Base-by-base conservation (phyloP, 2,329 filamentous ascomycete genomes). In the Clarireedia monteithiana region DNA sequence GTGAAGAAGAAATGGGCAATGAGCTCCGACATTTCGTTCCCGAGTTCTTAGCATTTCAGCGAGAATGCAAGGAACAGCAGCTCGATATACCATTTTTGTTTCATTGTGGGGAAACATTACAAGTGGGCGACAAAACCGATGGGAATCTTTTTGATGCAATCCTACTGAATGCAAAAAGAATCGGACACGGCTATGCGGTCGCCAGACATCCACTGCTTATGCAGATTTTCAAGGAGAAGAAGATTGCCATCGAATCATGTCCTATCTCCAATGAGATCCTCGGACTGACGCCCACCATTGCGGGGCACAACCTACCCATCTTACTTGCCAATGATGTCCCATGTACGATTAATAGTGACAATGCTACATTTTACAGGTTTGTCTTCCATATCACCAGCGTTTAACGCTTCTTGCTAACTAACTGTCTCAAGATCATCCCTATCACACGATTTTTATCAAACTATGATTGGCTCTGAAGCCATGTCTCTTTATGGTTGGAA, bases 221-320 rank as follows among this genome's bases (percentile, higher is more conserved):
- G 70, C 73, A 83, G 60, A 72, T 78, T 50, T 87, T 89, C 78
- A 83, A 80, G 68, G 70, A 75, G 57, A 73, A 74, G n/a, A 74
- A 76, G 9, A 79, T 90, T 36, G 88, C 85, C 62, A 75, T 91
- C n/a, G 87, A 91, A 71, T 73, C 88, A 1, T 90, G 87, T 62
- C 87, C 86, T 0, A 89, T 89, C 50, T 89, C 85, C 0, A 91
- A 90, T 65, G 87, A 91, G 73, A 74, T 90, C 0, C 72, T 90
- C 17, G 85, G 87, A 36, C 75, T 91, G 17, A 87, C 84, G 50
- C 78, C 83, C 7, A 77, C 81, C 47, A 77, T 84, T 56, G 77
- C 78, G 39, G 83, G 85, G 12, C 87, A 90, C 64, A 72, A 83
- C 15, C 81, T 86, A 67, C 88, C 88, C 40, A 75, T 77, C 59